Conservation (phyloP, 176 grass and related monocot genomes). For the Bonia amplexicaulis region DNA sequence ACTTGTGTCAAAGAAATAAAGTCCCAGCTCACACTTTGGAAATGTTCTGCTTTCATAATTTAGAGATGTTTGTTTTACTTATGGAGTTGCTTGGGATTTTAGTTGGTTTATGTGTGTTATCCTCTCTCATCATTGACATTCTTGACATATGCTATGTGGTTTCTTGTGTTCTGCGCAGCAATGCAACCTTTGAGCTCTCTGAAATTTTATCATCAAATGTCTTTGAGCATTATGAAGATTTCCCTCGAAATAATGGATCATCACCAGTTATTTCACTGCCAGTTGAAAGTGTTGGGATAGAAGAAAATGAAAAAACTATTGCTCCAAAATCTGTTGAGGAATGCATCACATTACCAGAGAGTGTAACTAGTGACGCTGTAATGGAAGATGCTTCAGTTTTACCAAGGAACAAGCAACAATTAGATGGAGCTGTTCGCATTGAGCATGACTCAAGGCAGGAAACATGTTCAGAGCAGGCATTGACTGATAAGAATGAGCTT, state of each 20-base stretch:
- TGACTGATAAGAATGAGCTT: slow-evolving; percentile 43
- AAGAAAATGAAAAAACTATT: slow-evolving; percentile 38
- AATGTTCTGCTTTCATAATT: background rate
- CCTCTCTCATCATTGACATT: slow-evolving; percentile 12
- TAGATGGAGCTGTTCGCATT: slow-evolving; percentile 28
- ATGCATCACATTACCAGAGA: slow-evolving; percentile 24
- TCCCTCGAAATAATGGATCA: slow-evolving; percentile 28
- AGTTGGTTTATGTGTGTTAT: background rate
- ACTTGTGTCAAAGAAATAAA: background rate
- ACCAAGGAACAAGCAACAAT: slow-evolving; percentile 32
- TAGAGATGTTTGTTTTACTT: background rate
- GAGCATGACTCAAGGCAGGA: slow-evolving; percentile 37
- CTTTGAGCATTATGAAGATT: slow-evolving; percentile 74
- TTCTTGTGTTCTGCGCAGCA: slow-evolving; percentile 54
- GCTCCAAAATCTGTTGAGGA: slow-evolving; percentile 32
- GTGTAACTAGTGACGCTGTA: slow-evolving; percentile 42
- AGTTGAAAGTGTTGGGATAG: slow-evolving; percentile 33
- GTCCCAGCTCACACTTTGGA: background rate
- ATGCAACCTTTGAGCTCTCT: slow-evolving; percentile 69
- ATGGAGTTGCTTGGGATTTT: background rate
- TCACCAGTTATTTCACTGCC: slow-evolving; percentile 31
- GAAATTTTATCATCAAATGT: slow-evolving; percentile 59
- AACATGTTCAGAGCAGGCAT: slow-evolving; percentile 20
- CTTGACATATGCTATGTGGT: slow-evolving; percentile 26
- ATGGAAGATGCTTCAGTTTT: slow-evolving; percentile 55